Evolutionary conservation across 2,329 filamentous ascomycete genomes (phyloP).

Genomic region (Nemania serpens): DNA sequence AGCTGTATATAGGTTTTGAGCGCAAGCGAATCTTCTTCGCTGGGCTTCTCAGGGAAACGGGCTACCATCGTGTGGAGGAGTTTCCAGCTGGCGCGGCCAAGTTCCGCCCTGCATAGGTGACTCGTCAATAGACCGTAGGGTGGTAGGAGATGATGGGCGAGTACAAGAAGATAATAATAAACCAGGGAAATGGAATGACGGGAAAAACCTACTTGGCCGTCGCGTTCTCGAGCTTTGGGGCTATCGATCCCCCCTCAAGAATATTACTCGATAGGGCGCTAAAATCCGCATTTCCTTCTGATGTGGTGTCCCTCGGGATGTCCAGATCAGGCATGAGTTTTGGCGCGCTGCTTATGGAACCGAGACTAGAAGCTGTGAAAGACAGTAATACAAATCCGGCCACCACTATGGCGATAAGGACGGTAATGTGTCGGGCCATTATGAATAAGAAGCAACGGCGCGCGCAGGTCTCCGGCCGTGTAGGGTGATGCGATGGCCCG

Average conservation of each 20-base stretch:
- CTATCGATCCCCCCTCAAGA: slow-evolving; percentile 72
- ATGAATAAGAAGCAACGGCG: not conserved
- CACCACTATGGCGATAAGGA: slow-evolving; percentile 59
- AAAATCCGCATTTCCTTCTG: slow-evolving; percentile 45
- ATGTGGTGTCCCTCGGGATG: slow-evolving; percentile 23
- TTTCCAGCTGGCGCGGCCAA: slow-evolving; percentile 71
- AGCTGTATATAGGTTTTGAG: slow-evolving; percentile 69
- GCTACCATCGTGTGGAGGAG: slow-evolving; percentile 73
- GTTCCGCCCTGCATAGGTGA: slow-evolving; percentile 56
- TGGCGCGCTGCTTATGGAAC: slow-evolving; percentile 27
- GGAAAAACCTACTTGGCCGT: slow-evolving; percentile 67
- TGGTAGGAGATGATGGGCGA: slow-evolving; percentile 6
- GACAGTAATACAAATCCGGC: slow-evolving; percentile 62
- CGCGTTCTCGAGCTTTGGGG: slow-evolving; percentile 80
- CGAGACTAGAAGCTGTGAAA: slow-evolving; percentile 59
- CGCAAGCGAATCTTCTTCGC: slow-evolving; percentile 63
- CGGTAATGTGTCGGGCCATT: slow-evolving; percentile 61
- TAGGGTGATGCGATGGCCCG: not conserved
- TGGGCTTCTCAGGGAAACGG: slow-evolving; percentile 69
- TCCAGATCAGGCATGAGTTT: slow-evolving; percentile 30
- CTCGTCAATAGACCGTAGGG: slow-evolving; percentile 8
- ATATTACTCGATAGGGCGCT: slow-evolving; percentile 52
- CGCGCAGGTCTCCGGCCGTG: not conserved
- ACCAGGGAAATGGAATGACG: not conserved
- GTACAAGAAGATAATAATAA: not conserved